These are phyloP conservation scores for Pseudozyma pruni DNA, from an alignment of 1,284 basidiomycete genomes.

Conservation along the genomic window DNA sequence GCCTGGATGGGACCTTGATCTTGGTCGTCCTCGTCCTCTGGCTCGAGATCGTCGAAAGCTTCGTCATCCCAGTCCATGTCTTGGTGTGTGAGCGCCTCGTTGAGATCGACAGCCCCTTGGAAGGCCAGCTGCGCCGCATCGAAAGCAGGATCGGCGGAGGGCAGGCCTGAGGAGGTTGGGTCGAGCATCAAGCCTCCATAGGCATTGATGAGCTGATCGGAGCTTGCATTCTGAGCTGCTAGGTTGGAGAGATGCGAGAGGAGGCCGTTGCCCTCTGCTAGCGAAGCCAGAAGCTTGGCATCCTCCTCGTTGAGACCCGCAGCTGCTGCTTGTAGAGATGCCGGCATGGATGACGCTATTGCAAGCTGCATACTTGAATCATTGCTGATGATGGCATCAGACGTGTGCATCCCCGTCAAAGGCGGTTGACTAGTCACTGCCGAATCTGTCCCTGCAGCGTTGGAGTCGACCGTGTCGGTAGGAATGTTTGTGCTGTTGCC, in stretches of 20 bases:
- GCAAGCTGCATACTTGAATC: not conserved
- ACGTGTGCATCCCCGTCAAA: not conserved
- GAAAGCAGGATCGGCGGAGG: slow-evolving; percentile 3
- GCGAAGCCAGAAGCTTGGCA: slow-evolving; percentile 52
- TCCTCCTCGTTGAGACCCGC: slow-evolving; percentile 51
- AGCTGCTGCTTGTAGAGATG: slow-evolving; percentile 19
- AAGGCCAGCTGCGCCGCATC: slow-evolving; percentile 21
- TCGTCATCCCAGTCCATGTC: slow-evolving; percentile 48
- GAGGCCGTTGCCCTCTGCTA: slow-evolving; percentile 47
- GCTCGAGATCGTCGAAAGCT: slow-evolving; percentile 33
- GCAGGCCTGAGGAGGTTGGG: slow-evolving; percentile 5
- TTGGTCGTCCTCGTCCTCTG: slow-evolving; percentile 40
- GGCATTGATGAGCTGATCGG: slow-evolving; percentile 23
- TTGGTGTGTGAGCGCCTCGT: slow-evolving; percentile 40
- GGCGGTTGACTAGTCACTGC: not conserved
- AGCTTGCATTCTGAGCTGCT: slow-evolving; percentile 26
- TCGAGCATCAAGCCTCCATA: slow-evolving; percentile 27
- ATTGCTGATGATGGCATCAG: not conserved
- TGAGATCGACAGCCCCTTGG: slow-evolving; percentile 44
- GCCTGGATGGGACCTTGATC: slow-evolving; percentile 75
- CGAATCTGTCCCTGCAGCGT: too few species aligned
- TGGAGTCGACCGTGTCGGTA: not conserved
- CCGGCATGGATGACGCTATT: slow-evolving; percentile 18
- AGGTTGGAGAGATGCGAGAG: slow-evolving; percentile 35
- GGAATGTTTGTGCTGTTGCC: not conserved